Evolutionary conservation across 73 alveolate species (phyloP).

Genomic region (Blepharisma japonicum): DNA sequence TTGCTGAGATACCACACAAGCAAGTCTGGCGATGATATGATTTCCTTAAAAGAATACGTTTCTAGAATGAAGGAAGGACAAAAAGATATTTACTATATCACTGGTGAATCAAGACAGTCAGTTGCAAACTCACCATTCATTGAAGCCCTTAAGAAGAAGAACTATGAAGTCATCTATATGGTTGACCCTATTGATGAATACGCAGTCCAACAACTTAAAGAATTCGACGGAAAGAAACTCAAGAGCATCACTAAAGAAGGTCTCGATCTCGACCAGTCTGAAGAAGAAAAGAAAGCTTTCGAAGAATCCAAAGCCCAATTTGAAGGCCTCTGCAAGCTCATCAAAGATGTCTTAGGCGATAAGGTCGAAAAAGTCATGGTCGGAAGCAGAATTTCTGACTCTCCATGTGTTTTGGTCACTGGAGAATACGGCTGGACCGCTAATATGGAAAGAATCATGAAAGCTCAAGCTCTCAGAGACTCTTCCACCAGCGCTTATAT

Average conservation of each 20-base stretch:
- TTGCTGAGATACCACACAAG: slow-evolving; percentile 96
- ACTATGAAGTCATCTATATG: slow-evolving; percentile 97
- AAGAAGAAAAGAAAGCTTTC: slow-evolving; percentile 78
- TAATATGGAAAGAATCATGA: slow-evolving; percentile 98
- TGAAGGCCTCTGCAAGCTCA: slow-evolving; percentile 98
- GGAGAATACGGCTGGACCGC: slow-evolving; percentile 99
- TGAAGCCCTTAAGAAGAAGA: slow-evolving; percentile 97
- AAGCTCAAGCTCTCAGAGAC: slow-evolving; percentile 99
- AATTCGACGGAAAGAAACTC: slow-evolving; percentile 97
- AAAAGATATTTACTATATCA: slow-evolving; percentile 97
- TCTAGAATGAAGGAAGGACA: slow-evolving; percentile 99
- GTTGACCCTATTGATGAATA: slow-evolving; percentile 99
- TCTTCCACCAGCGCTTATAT: slow-evolving; percentile 96
- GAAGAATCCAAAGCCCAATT: slow-evolving; percentile 98
- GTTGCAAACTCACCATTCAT: slow-evolving; percentile 99
- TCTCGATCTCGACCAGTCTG: slow-evolving; percentile 94
- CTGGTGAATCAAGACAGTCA: slow-evolving; percentile 96
- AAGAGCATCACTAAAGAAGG: slow-evolving; percentile 98
- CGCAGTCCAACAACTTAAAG: slow-evolving; percentile 98
- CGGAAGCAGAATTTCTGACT: slow-evolving; percentile 93
- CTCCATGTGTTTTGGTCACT: slow-evolving; percentile 99
- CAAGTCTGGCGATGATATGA: slow-evolving; percentile 98
- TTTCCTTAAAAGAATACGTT: slow-evolving; percentile 95
- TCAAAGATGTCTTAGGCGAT: slow-evolving; percentile 98
- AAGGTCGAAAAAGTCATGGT: slow-evolving; percentile 99